Evolutionary conservation across 768 basidiomycete genomes (phyloP), one percentile per base, ranked within the genome.

Genomic region (Hericium coralloides): DNA sequence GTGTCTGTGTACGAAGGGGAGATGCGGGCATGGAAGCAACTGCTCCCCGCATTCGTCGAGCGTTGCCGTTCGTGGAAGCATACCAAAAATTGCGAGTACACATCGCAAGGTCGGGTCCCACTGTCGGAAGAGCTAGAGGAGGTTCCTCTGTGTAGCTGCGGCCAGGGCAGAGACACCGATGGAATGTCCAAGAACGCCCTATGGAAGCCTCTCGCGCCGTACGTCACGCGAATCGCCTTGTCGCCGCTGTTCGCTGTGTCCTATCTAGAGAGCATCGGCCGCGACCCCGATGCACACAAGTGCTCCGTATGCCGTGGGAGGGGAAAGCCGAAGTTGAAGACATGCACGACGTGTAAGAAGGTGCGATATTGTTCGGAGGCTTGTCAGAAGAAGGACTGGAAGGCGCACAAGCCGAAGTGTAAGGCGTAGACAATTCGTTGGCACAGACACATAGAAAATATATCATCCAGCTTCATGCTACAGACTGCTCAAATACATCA

Each of bases 21-120:
- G 59, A 60, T 73, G 26, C 60, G 60, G 18, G 72, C 71, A 1
- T 84, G 81, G 83, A 75, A 76, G 49, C 70, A 76, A 55, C 70
- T 82, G 22, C 64, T 84, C 2, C 82, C 81, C 4, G 68, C 70
- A 8, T 60, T 80, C 36, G 74, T 72, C 4, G 83, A 84, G 63
- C 75, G 80, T 37, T 81, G 80, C 57, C 74, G 80, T 23, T 50
- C 53, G 0, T 84, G 82, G 82, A 63, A 66, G 12, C 83, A 85
- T 62, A 61, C 56, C 14, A 36, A 63, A 2, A 65, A 65, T 15
- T 84, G 83, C 69, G 78, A 79, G 64, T 84, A 83, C 63, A 3
- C 7, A 41, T 17, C 59, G 17, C 37, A 22, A 12, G 18, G 58
- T 49, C 38, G 9, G 8, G 66, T 79, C 20, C 80, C 81, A 0